phyloP scores from a whole-genome alignment of 805 yeast species.

The Myxozyma monticola region DNA sequence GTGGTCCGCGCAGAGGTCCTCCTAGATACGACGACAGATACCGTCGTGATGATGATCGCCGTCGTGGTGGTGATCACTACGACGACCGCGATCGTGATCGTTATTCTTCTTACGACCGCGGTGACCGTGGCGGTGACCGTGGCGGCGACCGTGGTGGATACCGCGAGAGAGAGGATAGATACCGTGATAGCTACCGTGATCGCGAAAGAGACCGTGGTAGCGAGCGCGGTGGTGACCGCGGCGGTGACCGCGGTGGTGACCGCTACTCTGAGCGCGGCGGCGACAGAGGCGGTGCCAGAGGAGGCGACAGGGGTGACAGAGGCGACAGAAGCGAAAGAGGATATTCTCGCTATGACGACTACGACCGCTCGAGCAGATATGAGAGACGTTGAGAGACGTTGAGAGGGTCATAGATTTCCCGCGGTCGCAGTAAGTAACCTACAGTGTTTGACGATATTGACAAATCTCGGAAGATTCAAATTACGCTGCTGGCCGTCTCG shows the following conservation, averaged over 20 bases:
- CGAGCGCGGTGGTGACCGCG: slow-evolving; percentile 14
- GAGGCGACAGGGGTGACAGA: slow-evolving; percentile 1
- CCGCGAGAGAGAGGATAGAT: slow-evolving; percentile 8
- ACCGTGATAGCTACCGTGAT: slow-evolving; percentile 20
- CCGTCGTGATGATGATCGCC: slow-evolving; percentile 24
- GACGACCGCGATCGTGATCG: slow-evolving; percentile 24
- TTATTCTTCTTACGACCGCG: slow-evolving; percentile 19
- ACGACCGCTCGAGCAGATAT: slow-evolving; percentile 5
- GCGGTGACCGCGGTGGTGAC: slow-evolving; percentile 12
- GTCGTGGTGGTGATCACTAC: slow-evolving; percentile 20
- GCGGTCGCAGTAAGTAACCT: too few species aligned
- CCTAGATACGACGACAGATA: slow-evolving; percentile 20
- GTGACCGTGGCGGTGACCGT: slow-evolving; percentile 20
- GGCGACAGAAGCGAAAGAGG: slow-evolving; percentile 9
- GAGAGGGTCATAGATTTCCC: too few species aligned
- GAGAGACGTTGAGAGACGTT: too few species aligned
- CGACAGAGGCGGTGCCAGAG: background rate
- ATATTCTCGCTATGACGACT: slow-evolving; percentile 18
- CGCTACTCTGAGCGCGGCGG: slow-evolving; percentile 6
- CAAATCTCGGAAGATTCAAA: too few species aligned
- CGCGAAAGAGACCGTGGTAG: slow-evolving; percentile 7
- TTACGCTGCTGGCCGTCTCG: too few species aligned
- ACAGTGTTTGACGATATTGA: too few species aligned
- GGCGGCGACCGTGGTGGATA: slow-evolving; percentile 17
- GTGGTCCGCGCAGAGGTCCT: slow-evolving; percentile 11